phyloP scores from a whole-genome alignment of 2,329 filamentous ascomycete genomes.

The Aspergillus persii region DNA sequence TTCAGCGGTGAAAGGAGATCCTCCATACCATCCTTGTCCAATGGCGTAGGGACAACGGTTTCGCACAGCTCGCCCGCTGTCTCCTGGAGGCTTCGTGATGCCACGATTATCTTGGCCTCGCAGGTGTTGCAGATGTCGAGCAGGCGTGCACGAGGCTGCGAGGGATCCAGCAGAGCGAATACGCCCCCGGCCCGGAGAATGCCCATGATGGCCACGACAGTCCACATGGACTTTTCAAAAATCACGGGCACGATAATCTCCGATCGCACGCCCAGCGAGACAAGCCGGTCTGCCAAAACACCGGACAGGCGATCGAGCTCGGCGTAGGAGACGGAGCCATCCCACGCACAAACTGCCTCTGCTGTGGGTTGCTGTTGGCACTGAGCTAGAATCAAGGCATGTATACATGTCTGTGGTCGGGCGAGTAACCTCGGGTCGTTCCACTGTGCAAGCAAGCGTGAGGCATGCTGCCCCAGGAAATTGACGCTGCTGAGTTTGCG shows the following conservation, averaged over 20 bases:
- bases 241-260: background rate
- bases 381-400: too few relatives aligned
- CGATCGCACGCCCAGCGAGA: background rate
- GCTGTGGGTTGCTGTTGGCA: background rate
- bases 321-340: background rate
- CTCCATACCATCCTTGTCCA: too few relatives aligned
- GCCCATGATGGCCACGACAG: background rate
- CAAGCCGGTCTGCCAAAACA: background rate
- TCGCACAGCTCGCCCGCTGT: too few relatives aligned
- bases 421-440: too few relatives aligned
- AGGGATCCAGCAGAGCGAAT: background rate
- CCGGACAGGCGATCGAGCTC: slow-evolving; percentile 1
- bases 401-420: too few relatives aligned
- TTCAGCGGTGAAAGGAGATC: too few relatives aligned
- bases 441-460: too few relatives aligned
- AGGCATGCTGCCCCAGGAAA: too few relatives aligned
- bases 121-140: background rate
- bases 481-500: too few relatives aligned
- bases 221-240: slow-evolving; percentile 7
- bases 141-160: background rate
- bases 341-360: background rate
- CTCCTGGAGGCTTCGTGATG: too few relatives aligned
- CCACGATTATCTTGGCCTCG: background rate
- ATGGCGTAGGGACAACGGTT: too few relatives aligned
- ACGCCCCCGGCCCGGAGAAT: slow-evolving; percentile 5